Conservation (phyloP, 768 basidiomycete species). For the Mycena sanguinolenta region DNA sequence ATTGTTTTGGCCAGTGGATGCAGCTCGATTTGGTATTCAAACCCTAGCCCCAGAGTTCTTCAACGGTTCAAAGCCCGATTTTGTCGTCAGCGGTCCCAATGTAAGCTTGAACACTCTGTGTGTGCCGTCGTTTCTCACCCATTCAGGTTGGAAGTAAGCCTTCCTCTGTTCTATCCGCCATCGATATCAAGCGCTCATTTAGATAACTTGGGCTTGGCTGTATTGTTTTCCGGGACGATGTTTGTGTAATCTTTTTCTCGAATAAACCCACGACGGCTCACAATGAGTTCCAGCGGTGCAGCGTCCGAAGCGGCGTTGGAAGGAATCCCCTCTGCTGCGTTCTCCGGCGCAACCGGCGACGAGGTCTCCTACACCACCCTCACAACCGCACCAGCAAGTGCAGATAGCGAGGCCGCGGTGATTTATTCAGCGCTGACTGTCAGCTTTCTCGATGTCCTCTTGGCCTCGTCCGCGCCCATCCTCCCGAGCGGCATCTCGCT, state of each 20-base stretch:
- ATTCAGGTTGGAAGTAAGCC: constrained; percentile 48
- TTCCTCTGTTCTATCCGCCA: not conserved
- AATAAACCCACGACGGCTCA: not conserved
- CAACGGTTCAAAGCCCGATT: constrained; percentile 51
- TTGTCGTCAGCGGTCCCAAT: constrained; percentile 63
- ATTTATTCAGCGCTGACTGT: constrained; percentile 60
- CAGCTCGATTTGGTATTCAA: constrained; percentile 57
- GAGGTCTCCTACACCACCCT: constrained; percentile 66
- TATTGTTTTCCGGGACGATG: constrained; percentile 59
- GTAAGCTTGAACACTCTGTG: constrained; percentile 31
- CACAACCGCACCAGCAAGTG: constrained; percentile 46
- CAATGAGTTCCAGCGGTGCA: constrained; percentile 54
- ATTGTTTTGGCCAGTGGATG: constrained; percentile 43
- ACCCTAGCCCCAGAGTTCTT: constrained; percentile 59
- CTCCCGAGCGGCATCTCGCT: constrained; percentile 57
- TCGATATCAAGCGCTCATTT: not conserved
- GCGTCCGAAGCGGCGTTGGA: constrained; percentile 62
- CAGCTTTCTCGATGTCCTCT: constrained; percentile 52
- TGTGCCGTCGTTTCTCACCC: not conserved
- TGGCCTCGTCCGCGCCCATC: constrained; percentile 48
- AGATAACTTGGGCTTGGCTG: constrained; percentile 52
- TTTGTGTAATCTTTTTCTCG: constrained; percentile 39
- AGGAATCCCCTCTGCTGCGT: constrained; percentile 49
- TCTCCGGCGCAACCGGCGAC: constrained; percentile 39
- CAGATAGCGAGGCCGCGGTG: constrained; percentile 52